A percentile compares a stretch with the other conserved stretches of the same genome.
Conservation (phyloP, 2,329 filamentous ascomycete species). For the Fusarium pininemorale region DNA sequence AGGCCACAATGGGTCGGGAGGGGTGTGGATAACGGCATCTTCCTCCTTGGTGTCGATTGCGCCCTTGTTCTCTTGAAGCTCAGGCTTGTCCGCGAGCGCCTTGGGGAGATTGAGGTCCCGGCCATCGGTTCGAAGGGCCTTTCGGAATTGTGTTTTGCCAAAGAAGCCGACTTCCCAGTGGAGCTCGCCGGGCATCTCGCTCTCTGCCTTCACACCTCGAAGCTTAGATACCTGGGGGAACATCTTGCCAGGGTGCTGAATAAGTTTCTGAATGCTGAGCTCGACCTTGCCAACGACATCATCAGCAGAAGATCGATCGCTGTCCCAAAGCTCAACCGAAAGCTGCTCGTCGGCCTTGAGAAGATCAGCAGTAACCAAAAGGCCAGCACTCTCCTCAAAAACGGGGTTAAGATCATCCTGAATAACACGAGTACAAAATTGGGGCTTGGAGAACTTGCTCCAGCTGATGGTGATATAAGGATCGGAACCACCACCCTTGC, state of each 20-base stretch:
- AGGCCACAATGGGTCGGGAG: conserved; percentile 95
- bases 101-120: conserved; percentile 81
- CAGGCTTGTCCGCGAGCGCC: conserved; percentile 75
- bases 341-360: conserved; percentile 95
- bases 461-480: conserved; percentile 95
- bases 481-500: conserved; percentile 86
- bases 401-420: conserved; percentile 93
- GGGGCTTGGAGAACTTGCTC: conserved; percentile 96
- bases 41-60: conserved; percentile 75
- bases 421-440: conserved; percentile 97
- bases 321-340: conserved; percentile 95
- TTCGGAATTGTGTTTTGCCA: conserved; percentile 86
- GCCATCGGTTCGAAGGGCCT: conserved; percentile 85
- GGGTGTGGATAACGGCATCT: conserved; percentile 87
- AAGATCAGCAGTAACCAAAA: conserved; percentile 87
- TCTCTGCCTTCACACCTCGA: conserved; percentile 82
- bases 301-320: conserved; percentile 89
- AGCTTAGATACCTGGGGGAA: conserved; percentile 88
- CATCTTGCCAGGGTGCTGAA: conserved; percentile 91
- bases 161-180: conserved; percentile 98
- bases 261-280: conserved; percentile 92
- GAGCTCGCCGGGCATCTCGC: conserved; percentile 89
- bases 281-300: conserved; percentile 96
- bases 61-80: conserved; percentile 87
- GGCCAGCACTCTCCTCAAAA: conserved; percentile 86